Evolutionary conservation across 257 asterid species (phyloP).

Genomic region (Scutellaria galericulata): DNA sequence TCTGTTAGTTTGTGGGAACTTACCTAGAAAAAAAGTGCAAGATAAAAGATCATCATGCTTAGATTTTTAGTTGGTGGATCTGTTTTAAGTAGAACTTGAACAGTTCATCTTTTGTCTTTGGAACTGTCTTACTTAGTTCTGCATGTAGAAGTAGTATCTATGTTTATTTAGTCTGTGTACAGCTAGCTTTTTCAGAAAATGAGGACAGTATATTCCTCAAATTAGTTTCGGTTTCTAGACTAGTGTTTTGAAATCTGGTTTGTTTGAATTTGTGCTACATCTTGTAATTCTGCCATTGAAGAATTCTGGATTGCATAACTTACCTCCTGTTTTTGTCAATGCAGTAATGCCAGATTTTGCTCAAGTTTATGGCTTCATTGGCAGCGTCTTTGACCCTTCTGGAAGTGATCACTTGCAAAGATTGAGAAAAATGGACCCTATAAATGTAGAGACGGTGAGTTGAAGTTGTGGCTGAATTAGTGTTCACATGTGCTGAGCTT

Average conservation of each 20-base stretch:
- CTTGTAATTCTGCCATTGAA: not conserved
- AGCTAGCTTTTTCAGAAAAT: not conserved
- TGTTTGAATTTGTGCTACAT: not conserved
- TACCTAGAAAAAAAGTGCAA: not conserved
- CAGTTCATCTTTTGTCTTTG: not conserved
- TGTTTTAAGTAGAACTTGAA: not conserved
- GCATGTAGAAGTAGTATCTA: not conserved
- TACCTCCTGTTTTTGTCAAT: not conserved
- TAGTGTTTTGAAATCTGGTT: not conserved
- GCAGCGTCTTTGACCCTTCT: conserved; percentile 65
- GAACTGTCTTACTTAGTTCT: not conserved
- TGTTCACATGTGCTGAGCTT: not conserved
- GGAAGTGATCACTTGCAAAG: conserved; percentile 60
- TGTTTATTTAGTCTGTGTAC: not conserved
- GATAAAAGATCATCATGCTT: not conserved
- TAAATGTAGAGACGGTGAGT: conserved; percentile 82
- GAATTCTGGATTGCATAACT: conserved; percentile 3
- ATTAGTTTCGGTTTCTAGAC: not conserved
- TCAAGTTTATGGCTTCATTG: conserved; percentile 83
- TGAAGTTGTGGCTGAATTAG: not conserved
- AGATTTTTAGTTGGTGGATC: not conserved
- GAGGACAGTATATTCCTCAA: not conserved
- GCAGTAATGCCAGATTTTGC: conserved; percentile 84
- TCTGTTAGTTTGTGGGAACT: not conserved
- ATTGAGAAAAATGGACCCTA: conserved; percentile 69